Percentiles rank a stretch among this genome's conserved stretches.
Conservation (phyloP, 768 basidiomycete species). For the Scleroderma bovista region DNA sequence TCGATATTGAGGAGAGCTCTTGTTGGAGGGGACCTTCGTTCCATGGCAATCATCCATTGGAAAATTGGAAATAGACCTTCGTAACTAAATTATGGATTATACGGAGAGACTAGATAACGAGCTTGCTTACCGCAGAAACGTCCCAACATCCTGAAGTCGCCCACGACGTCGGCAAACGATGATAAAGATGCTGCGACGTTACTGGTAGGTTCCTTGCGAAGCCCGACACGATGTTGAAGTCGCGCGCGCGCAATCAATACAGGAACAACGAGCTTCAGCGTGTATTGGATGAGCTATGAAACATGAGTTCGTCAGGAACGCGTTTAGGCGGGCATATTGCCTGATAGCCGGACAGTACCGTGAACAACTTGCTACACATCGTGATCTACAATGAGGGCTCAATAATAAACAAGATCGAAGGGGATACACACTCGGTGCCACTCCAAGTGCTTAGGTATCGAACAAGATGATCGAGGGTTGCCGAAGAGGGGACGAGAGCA, state of each 20-base stretch:
- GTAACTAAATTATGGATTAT: not conserved
- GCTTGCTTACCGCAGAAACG: constrained; percentile 69
- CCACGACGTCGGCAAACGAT: constrained; percentile 50
- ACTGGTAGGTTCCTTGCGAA: constrained; percentile 50
- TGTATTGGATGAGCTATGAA: constrained; percentile 64
- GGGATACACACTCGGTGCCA: constrained; percentile 71
- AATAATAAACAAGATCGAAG: constrained; percentile 6
- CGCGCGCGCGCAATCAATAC: constrained; percentile 62
- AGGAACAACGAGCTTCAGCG: constrained; percentile 64
- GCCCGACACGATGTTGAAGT: constrained; percentile 59
- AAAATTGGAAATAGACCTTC: constrained; percentile 73
- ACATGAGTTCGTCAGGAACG: constrained; percentile 3
- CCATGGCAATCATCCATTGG: constrained; percentile 74
- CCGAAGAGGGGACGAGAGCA: constrained; percentile 49
- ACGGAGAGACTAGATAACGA: not conserved
- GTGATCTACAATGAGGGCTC: constrained; percentile 8
- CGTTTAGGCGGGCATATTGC: not conserved
- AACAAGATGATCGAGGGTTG: constrained; percentile 65
- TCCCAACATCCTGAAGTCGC: constrained; percentile 70
- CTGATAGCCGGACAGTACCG: constrained; percentile 40
- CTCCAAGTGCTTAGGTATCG: constrained; percentile 79
- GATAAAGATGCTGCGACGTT: constrained; percentile 44
- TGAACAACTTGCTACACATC: constrained; percentile 61
- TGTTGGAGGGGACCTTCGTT: constrained; percentile 67
- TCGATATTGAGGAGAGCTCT: constrained; percentile 69